phyloP scores from a whole-genome alignment of 1,284 basidiomycete species.

The Tetrapyrgos nigripes region DNA sequence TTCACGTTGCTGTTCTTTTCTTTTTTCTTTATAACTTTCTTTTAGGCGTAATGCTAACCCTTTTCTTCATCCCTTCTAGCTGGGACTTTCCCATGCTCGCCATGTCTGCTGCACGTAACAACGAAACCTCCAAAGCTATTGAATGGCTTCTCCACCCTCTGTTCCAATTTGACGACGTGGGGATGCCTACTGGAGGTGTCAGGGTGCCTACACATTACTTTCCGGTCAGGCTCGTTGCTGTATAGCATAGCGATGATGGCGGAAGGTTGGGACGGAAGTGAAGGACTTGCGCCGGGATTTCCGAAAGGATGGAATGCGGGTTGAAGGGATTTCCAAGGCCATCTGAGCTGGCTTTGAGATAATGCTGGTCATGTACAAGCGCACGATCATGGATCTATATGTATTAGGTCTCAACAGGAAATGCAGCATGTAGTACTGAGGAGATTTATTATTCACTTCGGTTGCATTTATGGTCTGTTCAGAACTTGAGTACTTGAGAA shows the following conservation, averaged over 20 bases:
- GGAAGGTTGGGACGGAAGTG: constrained; percentile 48
- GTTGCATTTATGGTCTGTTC: no score
- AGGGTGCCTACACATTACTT: constrained; percentile 68
- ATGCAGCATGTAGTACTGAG: no score
- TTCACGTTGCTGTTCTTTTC: neutral
- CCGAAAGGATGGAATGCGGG: constrained; percentile 44
- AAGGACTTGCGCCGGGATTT: constrained; percentile 42
- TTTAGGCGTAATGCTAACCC: no score
- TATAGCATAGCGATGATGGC: constrained; percentile 61
- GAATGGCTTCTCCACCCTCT: constrained; percentile 61
- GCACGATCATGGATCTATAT: no score
- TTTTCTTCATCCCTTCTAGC: no score
- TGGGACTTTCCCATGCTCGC: constrained; percentile 72
- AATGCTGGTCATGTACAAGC: no score
- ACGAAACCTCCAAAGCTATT: constrained; percentile 53
- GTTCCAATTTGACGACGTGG: constrained; percentile 64
- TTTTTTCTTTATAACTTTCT: neutral
- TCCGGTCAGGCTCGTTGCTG: constrained; percentile 59
- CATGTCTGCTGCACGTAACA: constrained; percentile 64
- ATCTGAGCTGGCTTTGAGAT: no score
- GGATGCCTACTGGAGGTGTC: constrained; percentile 65
- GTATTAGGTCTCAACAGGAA: no score
- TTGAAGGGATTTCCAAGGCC: constrained; percentile 38
- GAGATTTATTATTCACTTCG: no score
- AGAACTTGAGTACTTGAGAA: no score